phyloP scores from a whole-genome alignment of 129 eudicot genomes.

The Sambucus nigra region DNA sequence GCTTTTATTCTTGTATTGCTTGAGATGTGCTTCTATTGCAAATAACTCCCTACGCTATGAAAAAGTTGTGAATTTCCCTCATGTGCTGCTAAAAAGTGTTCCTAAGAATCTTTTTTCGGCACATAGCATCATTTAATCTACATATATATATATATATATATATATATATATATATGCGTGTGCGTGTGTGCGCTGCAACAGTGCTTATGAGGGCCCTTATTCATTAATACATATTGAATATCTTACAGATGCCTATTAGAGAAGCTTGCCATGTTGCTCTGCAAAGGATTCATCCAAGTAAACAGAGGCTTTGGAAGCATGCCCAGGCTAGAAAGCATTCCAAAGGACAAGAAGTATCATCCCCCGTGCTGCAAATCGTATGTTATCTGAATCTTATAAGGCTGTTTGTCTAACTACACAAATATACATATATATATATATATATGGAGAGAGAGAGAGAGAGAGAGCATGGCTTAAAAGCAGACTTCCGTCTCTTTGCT shows the following conservation, averaged over 20 bases:
- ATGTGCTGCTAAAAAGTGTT: no score
- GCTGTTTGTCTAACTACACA: background rate
- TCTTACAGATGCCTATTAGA: slow-evolving; percentile 80
- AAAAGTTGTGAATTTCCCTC: no score
- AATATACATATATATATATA: background rate
- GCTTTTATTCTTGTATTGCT: no score
- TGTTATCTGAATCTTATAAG: slow-evolving; percentile 6
- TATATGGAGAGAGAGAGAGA: no score
- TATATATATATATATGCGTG: no score
- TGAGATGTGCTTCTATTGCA: no score
- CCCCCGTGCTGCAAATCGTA: slow-evolving; percentile 95
- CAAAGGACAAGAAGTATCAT: slow-evolving; percentile 58
- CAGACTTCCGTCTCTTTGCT: no score
- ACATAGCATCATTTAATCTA: no score
- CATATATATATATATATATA: no score
- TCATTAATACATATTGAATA: background rate
- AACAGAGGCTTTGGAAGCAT: slow-evolving; percentile 94
- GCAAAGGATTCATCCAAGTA: slow-evolving; percentile 72
- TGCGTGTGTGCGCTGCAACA: background rate
- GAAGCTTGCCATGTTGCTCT: slow-evolving; percentile 99
- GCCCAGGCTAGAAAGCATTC: slow-evolving; percentile 84
- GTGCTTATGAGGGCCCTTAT: background rate
- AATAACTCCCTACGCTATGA: no score
- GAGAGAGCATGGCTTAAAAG: no score
- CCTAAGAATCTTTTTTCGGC: no score